Percentiles rank a stretch among this genome's conserved stretches.
phyloP scores from a whole-genome alignment of 2,329 filamentous ascomycete species.

The Colletotrichum musicola region DNA sequence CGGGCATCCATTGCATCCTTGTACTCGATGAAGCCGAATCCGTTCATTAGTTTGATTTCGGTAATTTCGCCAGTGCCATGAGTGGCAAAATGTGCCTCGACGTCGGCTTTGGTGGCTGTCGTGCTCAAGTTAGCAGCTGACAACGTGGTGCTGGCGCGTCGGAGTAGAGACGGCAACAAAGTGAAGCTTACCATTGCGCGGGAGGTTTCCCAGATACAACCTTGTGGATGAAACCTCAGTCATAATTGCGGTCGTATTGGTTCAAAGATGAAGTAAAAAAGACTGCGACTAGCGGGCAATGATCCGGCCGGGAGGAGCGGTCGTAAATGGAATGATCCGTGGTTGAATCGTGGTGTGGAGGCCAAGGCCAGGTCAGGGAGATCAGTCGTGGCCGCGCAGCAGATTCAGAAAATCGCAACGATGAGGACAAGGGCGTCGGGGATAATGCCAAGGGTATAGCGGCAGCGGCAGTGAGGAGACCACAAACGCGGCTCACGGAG shows the following conservation, averaged over 20 bases:
- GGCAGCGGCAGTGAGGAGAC: no score
- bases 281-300: not conserved
- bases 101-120: slow-evolving; percentile 94
- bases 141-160: not conserved
- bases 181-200: slow-evolving; percentile 84
- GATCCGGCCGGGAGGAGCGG: not conserved
- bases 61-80: slow-evolving; percentile 98
- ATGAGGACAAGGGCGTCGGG: no score
- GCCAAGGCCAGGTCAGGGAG: not conserved
- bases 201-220: slow-evolving; percentile 97
- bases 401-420: not conserved
- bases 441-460: no score
- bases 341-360: not conserved
- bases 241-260: slow-evolving; percentile 63
- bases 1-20: slow-evolving; percentile 98
- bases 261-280: slow-evolving; percentile 13
- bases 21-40: slow-evolving; percentile 99
- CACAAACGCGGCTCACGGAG: no score
- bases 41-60: slow-evolving; percentile 99
- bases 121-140: not conserved
- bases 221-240: slow-evolving; percentile 93
- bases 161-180: slow-evolving; percentile 10
- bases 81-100: slow-evolving; percentile 94
- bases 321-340: not conserved
- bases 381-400: no score